Conservation (phyloP, 2,329 filamentous ascomycete genomes). For the Tolypocladium amazonense region DNA sequence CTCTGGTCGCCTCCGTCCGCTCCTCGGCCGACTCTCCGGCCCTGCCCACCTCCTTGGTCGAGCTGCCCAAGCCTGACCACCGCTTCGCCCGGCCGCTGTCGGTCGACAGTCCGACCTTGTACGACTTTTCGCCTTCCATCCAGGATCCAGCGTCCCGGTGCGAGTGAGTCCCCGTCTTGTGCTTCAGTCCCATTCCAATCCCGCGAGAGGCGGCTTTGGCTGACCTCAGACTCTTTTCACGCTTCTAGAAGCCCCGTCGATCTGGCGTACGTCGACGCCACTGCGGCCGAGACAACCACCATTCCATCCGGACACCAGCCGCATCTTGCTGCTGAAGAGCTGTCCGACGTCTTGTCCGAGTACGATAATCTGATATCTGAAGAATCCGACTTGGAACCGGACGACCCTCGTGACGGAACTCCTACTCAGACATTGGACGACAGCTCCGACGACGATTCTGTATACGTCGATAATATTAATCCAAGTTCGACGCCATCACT, state of each 20-base stretch:
- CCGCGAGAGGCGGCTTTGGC: constrained; percentile 2
- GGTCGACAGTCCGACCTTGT: constrained; percentile 50
- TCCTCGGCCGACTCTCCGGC: constrained; percentile 4
- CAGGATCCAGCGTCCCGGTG: constrained; percentile 8
- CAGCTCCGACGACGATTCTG: constrained; percentile 16
- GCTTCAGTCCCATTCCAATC: background rate
- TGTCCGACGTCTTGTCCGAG: constrained; percentile 30
- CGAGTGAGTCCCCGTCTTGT: constrained; percentile 14
- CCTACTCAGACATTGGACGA: constrained; percentile 15
- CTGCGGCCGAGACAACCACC: constrained; percentile 21
- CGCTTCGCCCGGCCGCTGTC: constrained; percentile 44
- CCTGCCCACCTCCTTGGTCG: constrained; percentile 20
- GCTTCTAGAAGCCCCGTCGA: constrained; percentile 13
- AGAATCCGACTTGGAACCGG: constrained; percentile 14
- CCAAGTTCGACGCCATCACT: constrained; percentile 30
- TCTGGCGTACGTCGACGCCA: constrained; percentile 12
- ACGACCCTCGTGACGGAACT: constrained; percentile 14
- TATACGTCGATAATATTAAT: constrained; percentile 25
- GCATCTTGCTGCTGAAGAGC: constrained; percentile 27
- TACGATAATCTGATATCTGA: constrained; percentile 32
- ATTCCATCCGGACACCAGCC: constrained; percentile 30
- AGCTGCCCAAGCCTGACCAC: constrained; percentile 37
- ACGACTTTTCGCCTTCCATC: constrained; percentile 38
- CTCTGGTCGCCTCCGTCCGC: constrained; percentile 28
- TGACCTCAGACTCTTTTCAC: constrained; percentile 16